A percentile compares a stretch with the other conserved stretches of the same genome.
phyloP scores from a whole-genome alignment of 1,139 yeast species.

The Arxiozyma telluris region DNA sequence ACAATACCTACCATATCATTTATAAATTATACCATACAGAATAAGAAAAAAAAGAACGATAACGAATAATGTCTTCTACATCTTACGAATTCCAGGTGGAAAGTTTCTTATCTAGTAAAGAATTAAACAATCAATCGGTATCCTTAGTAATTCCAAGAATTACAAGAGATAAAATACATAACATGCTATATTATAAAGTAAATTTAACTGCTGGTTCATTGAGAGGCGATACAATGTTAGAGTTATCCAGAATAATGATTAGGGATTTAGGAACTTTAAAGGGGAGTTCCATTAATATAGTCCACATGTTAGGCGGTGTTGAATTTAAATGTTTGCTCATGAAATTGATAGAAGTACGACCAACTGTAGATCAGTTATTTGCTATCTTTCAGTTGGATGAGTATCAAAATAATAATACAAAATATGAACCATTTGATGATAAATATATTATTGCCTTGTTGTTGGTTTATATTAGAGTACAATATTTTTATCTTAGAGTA shows the following conservation, averaged over 20 bases:
- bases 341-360: slow-evolving; percentile 28
- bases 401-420: background rate
- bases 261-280: slow-evolving; percentile 23
- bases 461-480: slow-evolving; percentile 24
- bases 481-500: slow-evolving; percentile 20
- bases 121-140: slow-evolving; percentile 28
- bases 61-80: slow-evolving; percentile 2
- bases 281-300: slow-evolving; percentile 12
- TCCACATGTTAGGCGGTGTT: slow-evolving; percentile 24
- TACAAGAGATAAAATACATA: slow-evolving; percentile 26
- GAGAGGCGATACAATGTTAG: slow-evolving; percentile 25
- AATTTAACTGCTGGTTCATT: slow-evolving; percentile 20
- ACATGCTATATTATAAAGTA: slow-evolving; percentile 25
- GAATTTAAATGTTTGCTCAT: slow-evolving; percentile 28
- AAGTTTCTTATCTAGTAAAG: slow-evolving; percentile 22
- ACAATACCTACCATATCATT: background rate
- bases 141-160: slow-evolving; percentile 29
- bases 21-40: background rate
- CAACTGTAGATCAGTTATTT: slow-evolving; percentile 24
- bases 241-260: slow-evolving; percentile 16
- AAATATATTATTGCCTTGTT: slow-evolving; percentile 27
- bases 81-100: slow-evolving; percentile 24
- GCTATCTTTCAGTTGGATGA: slow-evolving; percentile 8
- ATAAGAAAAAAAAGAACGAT: background rate
- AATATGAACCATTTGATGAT: slow-evolving; percentile 13